phyloP scores from a whole-genome alignment of 2,329 filamentous ascomycete species.

The Dothidotthia symphoricarpi region DNA sequence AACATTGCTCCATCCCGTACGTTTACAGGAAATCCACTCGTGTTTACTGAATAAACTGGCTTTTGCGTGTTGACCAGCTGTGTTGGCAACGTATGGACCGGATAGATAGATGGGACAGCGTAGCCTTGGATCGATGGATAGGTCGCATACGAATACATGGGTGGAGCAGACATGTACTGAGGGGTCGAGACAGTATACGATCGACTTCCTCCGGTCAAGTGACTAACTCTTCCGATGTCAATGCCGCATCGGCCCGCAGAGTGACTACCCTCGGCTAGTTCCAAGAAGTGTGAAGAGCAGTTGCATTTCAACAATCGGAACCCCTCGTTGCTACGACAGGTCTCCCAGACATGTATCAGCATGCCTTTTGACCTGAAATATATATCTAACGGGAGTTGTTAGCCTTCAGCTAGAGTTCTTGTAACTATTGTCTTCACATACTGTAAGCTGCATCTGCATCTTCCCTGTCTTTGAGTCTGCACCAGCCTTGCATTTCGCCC shows the following conservation, averaged over 20 bases:
- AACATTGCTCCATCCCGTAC: conserved; percentile 36
- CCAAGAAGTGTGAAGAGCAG: conserved; percentile 30
- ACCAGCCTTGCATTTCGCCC: conserved; percentile 39
- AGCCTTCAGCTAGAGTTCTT: no score
- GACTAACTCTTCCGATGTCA: conserved; percentile 28
- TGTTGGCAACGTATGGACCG: conserved; percentile 17
- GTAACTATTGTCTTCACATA: no score
- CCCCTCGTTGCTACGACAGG: conserved; percentile 25
- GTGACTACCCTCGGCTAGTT: conserved; percentile 24
- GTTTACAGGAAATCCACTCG: conserved; percentile 39
- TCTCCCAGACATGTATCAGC: conserved; percentile 36
- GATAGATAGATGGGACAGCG: conserved; percentile 16
- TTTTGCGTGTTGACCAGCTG: conserved; percentile 8
- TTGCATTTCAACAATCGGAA: conserved; percentile 38
- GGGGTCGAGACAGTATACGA: conserved; percentile 7
- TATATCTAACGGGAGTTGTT: conserved; percentile 19
- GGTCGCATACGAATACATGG: conserved; percentile 23
- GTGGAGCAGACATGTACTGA: conserved; percentile 19
- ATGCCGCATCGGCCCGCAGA: conserved; percentile 33
- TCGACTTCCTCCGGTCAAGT: conserved; percentile 13
- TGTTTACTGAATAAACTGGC: conserved; percentile 32
- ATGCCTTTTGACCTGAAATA: conserved; percentile 25
- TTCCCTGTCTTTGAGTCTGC: conserved; percentile 33
- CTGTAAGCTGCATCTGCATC: conserved; percentile 38
- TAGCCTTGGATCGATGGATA: conserved; percentile 25